Conservation (phyloP, 495 filamentous ascomycete genomes). For the Daldinia childiae region DNA sequence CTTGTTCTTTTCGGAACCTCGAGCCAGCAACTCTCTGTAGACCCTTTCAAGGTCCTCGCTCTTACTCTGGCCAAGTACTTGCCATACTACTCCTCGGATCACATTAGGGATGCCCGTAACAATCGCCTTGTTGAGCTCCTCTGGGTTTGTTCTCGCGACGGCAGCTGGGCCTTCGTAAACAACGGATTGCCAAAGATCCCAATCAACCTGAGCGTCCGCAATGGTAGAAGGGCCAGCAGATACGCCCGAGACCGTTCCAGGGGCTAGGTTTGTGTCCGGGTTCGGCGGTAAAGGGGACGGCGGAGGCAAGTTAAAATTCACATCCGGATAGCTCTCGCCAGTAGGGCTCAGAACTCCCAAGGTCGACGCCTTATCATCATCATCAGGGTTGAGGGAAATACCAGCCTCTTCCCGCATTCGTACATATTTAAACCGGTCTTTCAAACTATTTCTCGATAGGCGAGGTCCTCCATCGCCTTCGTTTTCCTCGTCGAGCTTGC, state of each 20-base stretch:
- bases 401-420: conserved; percentile 81
- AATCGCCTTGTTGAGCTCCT: conserved; percentile 89
- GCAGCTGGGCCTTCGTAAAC: conserved; percentile 92
- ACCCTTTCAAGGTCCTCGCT: conserved; percentile 88
- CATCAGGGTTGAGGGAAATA: conserved; percentile 58
- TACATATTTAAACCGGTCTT: conserved; percentile 86
- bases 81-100: conserved; percentile 97
- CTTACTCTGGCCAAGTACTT: conserved; percentile 93
- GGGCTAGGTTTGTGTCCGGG: conserved; percentile 69
- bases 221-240: conserved; percentile 73
- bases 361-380: conserved; percentile 58
- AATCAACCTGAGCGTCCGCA: conserved; percentile 80
- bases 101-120: conserved; percentile 93
- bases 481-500: conserved; percentile 72
- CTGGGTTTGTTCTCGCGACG: conserved; percentile 81
- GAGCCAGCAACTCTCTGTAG: conserved; percentile 81
- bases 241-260: conserved; percentile 83
- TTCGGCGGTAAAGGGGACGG: conserved; percentile 60
- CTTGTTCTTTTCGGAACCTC: conserved; percentile 83
- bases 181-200: conserved; percentile 97
- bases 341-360: conserved; percentile 65
- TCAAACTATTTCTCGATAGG: conserved; percentile 72
- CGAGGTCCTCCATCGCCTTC: conserved; percentile 62
- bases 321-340: conserved; percentile 53
- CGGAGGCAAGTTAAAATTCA: conserved; percentile 58